These are phyloP conservation scores for Drosera spatulata DNA, from an alignment of 179 eudicot species.

Conservation along the genomic window DNA sequence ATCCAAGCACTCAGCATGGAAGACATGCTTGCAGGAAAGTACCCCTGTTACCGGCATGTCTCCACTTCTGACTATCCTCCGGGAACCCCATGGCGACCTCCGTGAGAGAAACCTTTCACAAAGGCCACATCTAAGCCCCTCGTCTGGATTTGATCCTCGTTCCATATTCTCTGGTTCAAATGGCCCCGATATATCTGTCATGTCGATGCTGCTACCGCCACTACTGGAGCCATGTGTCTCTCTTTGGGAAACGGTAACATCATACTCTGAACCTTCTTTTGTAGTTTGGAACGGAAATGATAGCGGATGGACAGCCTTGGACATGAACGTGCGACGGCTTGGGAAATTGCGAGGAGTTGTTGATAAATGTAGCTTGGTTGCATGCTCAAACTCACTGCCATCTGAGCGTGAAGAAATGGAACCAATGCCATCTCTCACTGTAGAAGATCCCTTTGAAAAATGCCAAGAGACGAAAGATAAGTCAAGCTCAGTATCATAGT, in stretches of 20 bases:
- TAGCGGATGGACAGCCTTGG: constrained; percentile 82
- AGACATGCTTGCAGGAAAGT: constrained; percentile 76
- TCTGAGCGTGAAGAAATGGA: constrained; percentile 80
- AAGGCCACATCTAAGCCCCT: constrained; percentile 47
- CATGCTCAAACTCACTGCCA: constrained; percentile 67
- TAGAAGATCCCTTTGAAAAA: constrained; percentile 54
- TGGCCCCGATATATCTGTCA: constrained; percentile 44
- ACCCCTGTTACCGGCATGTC: constrained; percentile 91
- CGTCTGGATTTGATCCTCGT: constrained; percentile 24
- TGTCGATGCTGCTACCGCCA: constrained; percentile 59
- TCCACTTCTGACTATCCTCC: constrained; percentile 64
- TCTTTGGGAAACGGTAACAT: constrained; percentile 33
- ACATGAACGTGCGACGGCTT: constrained; percentile 73
- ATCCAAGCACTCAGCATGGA: constrained; percentile 94
- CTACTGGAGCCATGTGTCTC: constrained; percentile 52
- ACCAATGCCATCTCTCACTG: constrained; percentile 39
- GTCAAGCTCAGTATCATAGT: not conserved
- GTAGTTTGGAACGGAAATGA: constrained; percentile 43
- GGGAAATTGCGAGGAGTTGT: constrained; percentile 46
- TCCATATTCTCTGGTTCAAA: constrained; percentile 31
- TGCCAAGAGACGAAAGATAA: not conserved
- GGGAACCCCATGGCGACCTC: constrained; percentile 91
- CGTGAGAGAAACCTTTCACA: constrained; percentile 89
- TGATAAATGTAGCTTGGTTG: constrained; percentile 39
- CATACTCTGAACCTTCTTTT: constrained; percentile 33